Evolutionary conservation across 306 rosid genomes (phyloP), one percentile per base, ranked within the genome.

Genomic region (Carpinus fangiana): DNA sequence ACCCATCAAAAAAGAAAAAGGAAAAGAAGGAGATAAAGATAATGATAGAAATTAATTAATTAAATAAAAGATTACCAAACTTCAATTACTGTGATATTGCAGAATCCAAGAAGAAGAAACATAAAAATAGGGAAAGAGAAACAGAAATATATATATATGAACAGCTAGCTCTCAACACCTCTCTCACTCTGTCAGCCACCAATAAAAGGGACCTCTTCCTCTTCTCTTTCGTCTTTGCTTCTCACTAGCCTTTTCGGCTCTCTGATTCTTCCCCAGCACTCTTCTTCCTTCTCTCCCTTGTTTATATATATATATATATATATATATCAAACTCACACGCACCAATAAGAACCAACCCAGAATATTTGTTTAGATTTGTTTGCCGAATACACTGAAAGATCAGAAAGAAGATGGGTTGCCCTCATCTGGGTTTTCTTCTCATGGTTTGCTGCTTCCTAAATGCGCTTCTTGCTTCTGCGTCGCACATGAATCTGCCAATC

Each of bases 401-500:
- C 41, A 78, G 38, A 51, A 28, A 45, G 56, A 81, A 77, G 46
- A 92, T 92, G 93, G 83, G 82, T 61, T 74, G 43, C 47, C 66
- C 43, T 84, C 76, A 7, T 73, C 81, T 82, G 78, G 64, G 66
- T 20, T 78, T 80, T 76, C 72, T 87, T 61, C 47, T 81, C 79
- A 73, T 80, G 75, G 75, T 45, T 72, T 50, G 73, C 56, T 79
- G 43, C 50, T 82, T 76, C 56, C 43, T 81, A 23, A 57, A 80
- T 53, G 67, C 65, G 12, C 66, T 84, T 81, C 9, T 86, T 16
- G 84, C 61, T 81, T 84, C 87, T 89, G 93, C 81, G 26, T 86
- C 89, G 34, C 18, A 76, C 31, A 52, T 26, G 23, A 88, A 84
- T 20, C 77, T 92, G 17, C 97, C 98, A 46, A 81, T 87, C 66